These are phyloP conservation scores for Nemania sp. DNA, from an alignment of 2,329 filamentous ascomycete genomes.

Conservation along the genomic window DNA sequence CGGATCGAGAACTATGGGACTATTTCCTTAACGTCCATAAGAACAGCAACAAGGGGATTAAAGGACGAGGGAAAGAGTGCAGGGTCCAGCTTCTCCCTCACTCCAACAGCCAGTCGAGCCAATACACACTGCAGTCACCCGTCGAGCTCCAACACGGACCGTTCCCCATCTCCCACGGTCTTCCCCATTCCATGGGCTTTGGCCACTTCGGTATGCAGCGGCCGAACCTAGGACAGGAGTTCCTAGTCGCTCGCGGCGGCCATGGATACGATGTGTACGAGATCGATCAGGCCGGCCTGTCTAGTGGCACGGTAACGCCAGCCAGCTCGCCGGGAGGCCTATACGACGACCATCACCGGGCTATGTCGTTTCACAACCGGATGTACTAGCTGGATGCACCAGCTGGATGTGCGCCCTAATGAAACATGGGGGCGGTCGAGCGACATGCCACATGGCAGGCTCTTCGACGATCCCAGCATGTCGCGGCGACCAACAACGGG, in stretches of 20 bases:
- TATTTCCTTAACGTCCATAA: slow-evolving; percentile 93
- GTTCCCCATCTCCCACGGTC: slow-evolving; percentile 44
- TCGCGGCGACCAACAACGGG: slow-evolving; percentile 3
- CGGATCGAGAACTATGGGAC: slow-evolving; percentile 81
- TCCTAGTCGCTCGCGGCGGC: slow-evolving; percentile 42
- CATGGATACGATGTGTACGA: slow-evolving; percentile 60
- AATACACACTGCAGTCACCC: slow-evolving; percentile 37
- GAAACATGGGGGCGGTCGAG: slow-evolving; percentile 8
- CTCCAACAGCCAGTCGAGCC: slow-evolving; percentile 39
- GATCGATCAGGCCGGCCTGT: slow-evolving; percentile 56
- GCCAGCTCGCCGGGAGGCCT: slow-evolving; percentile 53
- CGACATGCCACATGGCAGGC: slow-evolving; percentile 3
- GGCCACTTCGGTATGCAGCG: slow-evolving; percentile 40
- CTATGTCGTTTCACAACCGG: slow-evolving; percentile 56
- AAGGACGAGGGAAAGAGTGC: slow-evolving; percentile 89
- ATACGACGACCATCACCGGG: slow-evolving; percentile 59
- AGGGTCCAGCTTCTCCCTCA: slow-evolving; percentile 62
- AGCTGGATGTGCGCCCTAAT: slow-evolving; percentile 21
- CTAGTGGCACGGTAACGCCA: slow-evolving; percentile 52
- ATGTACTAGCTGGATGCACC: slow-evolving; percentile 40
- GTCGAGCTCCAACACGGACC: slow-evolving; percentile 42
- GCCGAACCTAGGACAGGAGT: slow-evolving; percentile 46
- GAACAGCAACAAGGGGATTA: slow-evolving; percentile 98
- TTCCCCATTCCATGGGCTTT: slow-evolving; percentile 35
- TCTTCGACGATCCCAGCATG: slow-evolving; percentile 16